These are phyloP conservation scores for Solanum etuberosum DNA, from an alignment of 257 asterid genomes.

Conservation along the genomic window DNA sequence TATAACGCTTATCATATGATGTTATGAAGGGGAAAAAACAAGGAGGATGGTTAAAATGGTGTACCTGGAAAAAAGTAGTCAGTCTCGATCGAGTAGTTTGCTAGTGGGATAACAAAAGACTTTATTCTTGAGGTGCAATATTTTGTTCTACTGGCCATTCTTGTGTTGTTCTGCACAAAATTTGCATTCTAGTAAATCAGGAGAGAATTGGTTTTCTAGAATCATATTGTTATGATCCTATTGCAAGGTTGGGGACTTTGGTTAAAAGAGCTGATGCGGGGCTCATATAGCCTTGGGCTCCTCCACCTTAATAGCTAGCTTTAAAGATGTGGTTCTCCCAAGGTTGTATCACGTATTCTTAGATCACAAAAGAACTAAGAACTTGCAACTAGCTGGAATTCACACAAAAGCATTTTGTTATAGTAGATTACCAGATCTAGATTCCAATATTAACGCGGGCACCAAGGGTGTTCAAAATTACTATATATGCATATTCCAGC, in stretches of 20 bases:
- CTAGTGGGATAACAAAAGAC: slow-evolving; percentile 75
- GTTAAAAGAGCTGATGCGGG: not conserved
- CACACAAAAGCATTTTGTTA: not conserved
- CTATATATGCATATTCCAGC: not conserved
- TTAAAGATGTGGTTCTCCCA: not conserved
- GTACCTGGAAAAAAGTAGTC: slow-evolving; percentile 75
- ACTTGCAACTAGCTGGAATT: not conserved
- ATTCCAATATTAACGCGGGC: not conserved
- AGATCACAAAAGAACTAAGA: not conserved
- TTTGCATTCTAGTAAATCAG: not conserved
- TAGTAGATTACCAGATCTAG: not conserved
- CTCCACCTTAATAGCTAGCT: not conserved
- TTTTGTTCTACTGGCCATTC: slow-evolving; percentile 83
- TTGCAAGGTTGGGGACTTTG: not conserved
- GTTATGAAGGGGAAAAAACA: not conserved
- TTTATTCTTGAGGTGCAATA: slow-evolving; percentile 93
- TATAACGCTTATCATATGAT: not conserved
- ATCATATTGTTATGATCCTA: not conserved
- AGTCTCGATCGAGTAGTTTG: slow-evolving; percentile 75
- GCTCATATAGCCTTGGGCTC: not conserved
- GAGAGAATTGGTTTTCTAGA: not conserved
- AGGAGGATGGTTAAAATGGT: not conserved
- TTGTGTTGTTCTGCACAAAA: slow-evolving; percentile 56
- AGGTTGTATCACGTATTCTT: not conserved
- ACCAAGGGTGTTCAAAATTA: not conserved